Percentiles rank a stretch among this genome's conserved stretches.
These are phyloP conservation scores for Boletus coccyginus DNA, from an alignment of 768 basidiomycete species.

Conservation along the genomic window DNA sequence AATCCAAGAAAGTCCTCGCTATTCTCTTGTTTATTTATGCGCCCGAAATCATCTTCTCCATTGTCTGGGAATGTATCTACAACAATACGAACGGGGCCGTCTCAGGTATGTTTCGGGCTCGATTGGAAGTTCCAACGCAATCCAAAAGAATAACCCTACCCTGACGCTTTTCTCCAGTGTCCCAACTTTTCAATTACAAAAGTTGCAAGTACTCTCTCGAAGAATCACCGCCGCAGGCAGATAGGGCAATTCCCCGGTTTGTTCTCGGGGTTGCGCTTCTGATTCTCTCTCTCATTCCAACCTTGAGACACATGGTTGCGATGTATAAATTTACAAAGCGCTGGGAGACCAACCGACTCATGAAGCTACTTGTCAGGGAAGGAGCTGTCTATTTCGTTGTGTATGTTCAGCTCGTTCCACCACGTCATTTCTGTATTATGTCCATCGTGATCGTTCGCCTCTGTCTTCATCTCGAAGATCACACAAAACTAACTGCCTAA, in stretches of 20 bases:
- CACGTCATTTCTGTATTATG: background rate
- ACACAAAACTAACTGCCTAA: background rate
- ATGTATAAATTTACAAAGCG: slow-evolving; percentile 3
- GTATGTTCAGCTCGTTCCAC: background rate
- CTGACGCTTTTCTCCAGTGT: background rate
- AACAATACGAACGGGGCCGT: background rate
- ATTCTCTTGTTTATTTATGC: background rate
- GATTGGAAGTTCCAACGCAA: background rate
- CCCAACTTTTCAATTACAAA: background rate
- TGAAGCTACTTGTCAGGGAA: slow-evolving; percentile 3
- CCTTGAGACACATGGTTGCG: background rate
- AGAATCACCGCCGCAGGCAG: background rate
- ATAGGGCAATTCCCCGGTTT: slow-evolving; percentile 4
- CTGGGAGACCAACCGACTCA: background rate
- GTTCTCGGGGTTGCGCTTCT: background rate
- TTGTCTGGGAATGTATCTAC: background rate
- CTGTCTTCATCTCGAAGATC: background rate
- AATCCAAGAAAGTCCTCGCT: background rate
- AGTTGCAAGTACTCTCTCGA: background rate
- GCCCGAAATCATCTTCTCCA: background rate
- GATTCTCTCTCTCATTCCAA: background rate
- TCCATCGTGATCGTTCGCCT: no score
- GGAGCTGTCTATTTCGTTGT: slow-evolving; percentile 8
- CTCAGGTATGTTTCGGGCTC: background rate
- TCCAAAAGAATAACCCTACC: no score